phyloP scores from a whole-genome alignment of 1,284 basidiomycete genomes.

The Sphaerobolus stellatus region DNA sequence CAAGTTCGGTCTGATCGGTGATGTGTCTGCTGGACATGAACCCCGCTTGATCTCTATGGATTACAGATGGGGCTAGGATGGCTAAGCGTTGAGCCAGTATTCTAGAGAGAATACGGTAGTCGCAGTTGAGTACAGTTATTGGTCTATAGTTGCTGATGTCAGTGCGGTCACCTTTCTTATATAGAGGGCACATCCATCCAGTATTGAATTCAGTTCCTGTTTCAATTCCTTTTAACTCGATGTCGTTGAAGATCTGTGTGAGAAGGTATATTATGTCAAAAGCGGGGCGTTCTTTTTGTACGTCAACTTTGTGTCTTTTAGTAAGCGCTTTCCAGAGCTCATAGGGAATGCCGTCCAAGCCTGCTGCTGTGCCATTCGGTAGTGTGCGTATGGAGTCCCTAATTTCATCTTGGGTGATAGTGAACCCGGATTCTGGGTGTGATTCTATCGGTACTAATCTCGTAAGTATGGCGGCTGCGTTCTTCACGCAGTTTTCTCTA shows the following conservation, averaged over 20 bases:
- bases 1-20: not conserved
- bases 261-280: not conserved
- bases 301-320: not conserved
- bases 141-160: not conserved
- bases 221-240: slow-evolving; percentile 14
- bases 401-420: not conserved
- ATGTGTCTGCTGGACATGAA: not conserved
- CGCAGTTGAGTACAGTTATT: not conserved
- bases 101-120: not conserved
- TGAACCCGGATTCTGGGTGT: no score
- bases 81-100: not conserved
- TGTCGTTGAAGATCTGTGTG: slow-evolving; percentile 14
- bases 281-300: not conserved
- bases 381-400: not conserved
- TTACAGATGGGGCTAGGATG: not conserved
- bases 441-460: no score
- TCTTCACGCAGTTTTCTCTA: no score
- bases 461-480: no score
- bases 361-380: slow-evolving; percentile 11
- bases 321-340: slow-evolving; percentile 18
- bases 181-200: slow-evolving; percentile 23
- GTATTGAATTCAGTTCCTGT: slow-evolving; percentile 20
- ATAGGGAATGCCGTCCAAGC: slow-evolving; percentile 19
- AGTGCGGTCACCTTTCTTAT: not conserved
- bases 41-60: not conserved